Evolutionary conservation across 495 filamentous ascomycete species (phyloP), one percentile per base, ranked within the genome.

Genomic region (Aspergillus bertholletiae): DNA sequence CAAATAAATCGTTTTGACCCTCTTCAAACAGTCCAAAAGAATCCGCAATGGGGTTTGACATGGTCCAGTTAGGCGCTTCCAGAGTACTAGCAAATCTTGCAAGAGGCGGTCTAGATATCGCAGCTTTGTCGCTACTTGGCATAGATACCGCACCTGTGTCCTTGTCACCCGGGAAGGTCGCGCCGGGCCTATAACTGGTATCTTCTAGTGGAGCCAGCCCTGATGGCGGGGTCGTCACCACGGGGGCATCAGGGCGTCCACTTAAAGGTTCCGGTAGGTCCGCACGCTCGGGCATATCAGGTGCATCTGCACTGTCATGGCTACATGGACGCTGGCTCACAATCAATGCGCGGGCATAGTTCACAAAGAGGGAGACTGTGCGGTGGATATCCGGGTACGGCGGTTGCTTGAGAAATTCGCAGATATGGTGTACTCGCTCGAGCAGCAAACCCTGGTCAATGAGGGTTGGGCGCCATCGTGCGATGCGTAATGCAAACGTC

Each of bases 11-110:
- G 44, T 71, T 74, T 52, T 75, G 73, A 2, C 67, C 73, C 47
- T 75, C 73, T 34, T 75, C 73, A 34, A 75, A 75, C n/a, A 75
- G 61, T 12, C 72, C 73, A 51, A 75, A 75, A 4, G 73, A 75
- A 35, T 75, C 71, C 13, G 73, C 71, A 53, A 75, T 74, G 0
- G 73, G 67, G 46, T 71, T 71, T 0, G 71, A 74, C 49, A 75
- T 59, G 11, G 68, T 71, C 73, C 73, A 75, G 44, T 69, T 75
- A 2, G 73, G 73, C 12, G 65, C 70, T 28, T 75, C 70, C 62
- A 75, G 69, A 21, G 66, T 62, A n/a, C 67, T 66, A 27, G 68
- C 60, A 7, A 74, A 40, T 45, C 65, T 56, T 44, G 66, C 58
- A 46, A 66, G 62, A 51, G 63, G 64, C 30, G 69, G 62, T 61